Evolutionary conservation across 371 early-diverging fungal species (phyloP), one percentile per base, ranked within the genome.

Genomic region (Coemansia sp.): DNA sequence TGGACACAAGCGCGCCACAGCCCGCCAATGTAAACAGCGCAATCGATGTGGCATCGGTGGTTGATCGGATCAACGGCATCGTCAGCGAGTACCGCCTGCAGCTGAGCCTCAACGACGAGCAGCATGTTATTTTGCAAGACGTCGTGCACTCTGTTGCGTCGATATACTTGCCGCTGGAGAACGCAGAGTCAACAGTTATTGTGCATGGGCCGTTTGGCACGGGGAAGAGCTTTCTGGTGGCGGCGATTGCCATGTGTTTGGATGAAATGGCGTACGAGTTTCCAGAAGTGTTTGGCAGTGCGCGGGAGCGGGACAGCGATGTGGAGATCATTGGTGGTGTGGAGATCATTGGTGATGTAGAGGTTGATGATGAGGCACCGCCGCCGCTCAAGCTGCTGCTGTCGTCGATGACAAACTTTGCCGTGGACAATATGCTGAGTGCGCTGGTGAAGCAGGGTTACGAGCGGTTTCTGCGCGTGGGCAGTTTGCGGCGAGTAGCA

Each of bases 401-500:
- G 4, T 71, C 87, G 3, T 89, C 88, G 10, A 89, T 87, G 83
- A 89, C 90, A 80, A 92, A 91, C 69, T 92, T 94, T 5, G 96
- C 96, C 4, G 95, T 95, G 3, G 96, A 95, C 74, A 86, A 92
- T 40, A 90, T 95, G 56, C 78, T 95, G 22, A 13, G 21, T 14
- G 71, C 64, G n/a, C 68, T 94, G 18, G 60, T 92, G 7, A 84
- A 87, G 24, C 83, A 91, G 0, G 90, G 87, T 1, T 95, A 88
- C 65, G 85, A 81, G 53, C 80, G 87, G 13, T 93, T 95, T 81
- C 84, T 92, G 22, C 85, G 96, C 3, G 88, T 95, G 11, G 96
- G 96, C 26, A 94, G 89, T 65, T 57, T 93, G 61, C 90, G 90
- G 67, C 91, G 92, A 69, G 91, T 95, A 16, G 82, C 88, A 10